Base-by-base conservation (phyloP, 352 stramenopile genomes). In the Globisporangium parvum region DNA sequence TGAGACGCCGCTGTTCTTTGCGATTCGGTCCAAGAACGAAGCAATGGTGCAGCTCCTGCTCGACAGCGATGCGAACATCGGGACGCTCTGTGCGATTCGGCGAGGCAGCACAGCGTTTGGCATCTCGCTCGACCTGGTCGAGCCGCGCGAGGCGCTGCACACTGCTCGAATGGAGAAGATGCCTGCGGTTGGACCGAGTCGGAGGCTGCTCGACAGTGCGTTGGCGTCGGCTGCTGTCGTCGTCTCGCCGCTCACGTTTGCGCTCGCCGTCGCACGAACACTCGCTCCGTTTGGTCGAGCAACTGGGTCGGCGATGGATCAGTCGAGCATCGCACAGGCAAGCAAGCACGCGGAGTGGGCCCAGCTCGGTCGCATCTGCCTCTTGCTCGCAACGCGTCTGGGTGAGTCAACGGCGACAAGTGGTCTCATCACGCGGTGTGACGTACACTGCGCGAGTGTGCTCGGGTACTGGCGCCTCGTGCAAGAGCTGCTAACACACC, bases 1-100 rank as follows among this genome's bases (percentile, higher is more conserved):
- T 3, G 77, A 88, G 63, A 69, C 56, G 1, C 75, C 75, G 17
- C 53, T 88, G 6, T 86, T 72, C 46, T 88, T 86, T 44, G 77
- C 77, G 2, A 76, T 88, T 17, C 75, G 77, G 31, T 83, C 75
- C 0, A 80, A 60, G 37, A 81, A 55, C 41, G 65, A 61, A 49
- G 46, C 54, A 20, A 75, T 85, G 61, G 73, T 88, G 2, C 58
- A 77, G 6, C 60, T 85, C 3, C 56, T 88, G 48, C 55, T 88
- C 35, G 48, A 60, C 18, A 67, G 58, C 26, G 70, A 70, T 9
- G 75, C 75, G 31, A 62, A 78, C 46, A 52, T 71, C 1, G 66
- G 57, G 24, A 71, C 73, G 10, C 28, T 83, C 2, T 83, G 75
- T 46, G 76, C 73, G 9, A 44, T 86, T 6, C 69, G 79, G 20